Evolutionary conservation across 176 grass and related monocot species (phyloP), one percentile per base, ranked within the genome.

Genomic region (Phoenix dactylifera): DNA sequence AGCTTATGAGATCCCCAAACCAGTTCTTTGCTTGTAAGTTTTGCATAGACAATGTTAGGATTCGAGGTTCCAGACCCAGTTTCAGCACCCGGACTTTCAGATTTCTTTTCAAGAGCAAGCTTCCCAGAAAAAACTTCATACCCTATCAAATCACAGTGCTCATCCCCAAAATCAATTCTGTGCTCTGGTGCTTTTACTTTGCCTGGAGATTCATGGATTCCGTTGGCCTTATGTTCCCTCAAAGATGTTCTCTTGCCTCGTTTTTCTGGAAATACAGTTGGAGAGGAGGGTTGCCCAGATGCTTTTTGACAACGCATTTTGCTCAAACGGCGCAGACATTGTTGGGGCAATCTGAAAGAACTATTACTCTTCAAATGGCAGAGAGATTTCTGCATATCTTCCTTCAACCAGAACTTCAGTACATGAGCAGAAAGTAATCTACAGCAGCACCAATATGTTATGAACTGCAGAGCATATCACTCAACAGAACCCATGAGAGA

Each of bases 1-100:
- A 98, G 87, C 29, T 88, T 24, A 78, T 68, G 67, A 51, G 81
- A 83, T 58, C 87, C 93, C 84, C 93, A 92, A 15, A 85, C 72
- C 16, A 98, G 73, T 67, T 76, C 76, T 79, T 92, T 91, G 78
- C 93, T 98, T 68, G 87, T 98, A 63, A 98, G 84, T 65, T 77
- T 92, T 61, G 84, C 72, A 65, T 97, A 74, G 66, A 74, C 35
- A 56, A 64, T 51, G 79, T 87, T 75, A 57, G 72, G 60, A 70
- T 82, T 79, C 18, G 48, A 67, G 29, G 65, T 66, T 62, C 72
- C 70, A 57, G 78, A 12, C 70, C 68, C 74, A n/a, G 49, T 52
- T 44, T 87, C 72, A 49, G 60, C 64, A 24, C 72, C 77, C 48
- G 55, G 51, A 64, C 62, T 81, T 69, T 76, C 85, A 72, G 66